Conservation (phyloP, 176 grass and related monocot genomes). For the barley (Hordeum vulgare) region MorexV3_pseudomolecules_assembly NC_058518.1:500966169-500966668, state of each 20-base stretch:
- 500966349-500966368: neutral
- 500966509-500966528: neutral
- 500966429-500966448: neutral
- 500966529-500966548: neutral
- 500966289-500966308: conserved; percentile 27
- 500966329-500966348: neutral
- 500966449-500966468: conserved; percentile 21
- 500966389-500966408: neutral
- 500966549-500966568: neutral
- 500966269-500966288: neutral
- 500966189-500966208: too few species aligned
- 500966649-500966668: conserved; percentile 36
- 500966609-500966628: conserved; percentile 10
- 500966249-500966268: neutral
- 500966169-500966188: neutral
- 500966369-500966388: neutral
- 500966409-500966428: neutral
- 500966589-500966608: conserved; percentile 21
- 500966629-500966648: neutral
- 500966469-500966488: conserved; percentile 6
- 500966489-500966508: neutral
- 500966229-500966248: neutral
- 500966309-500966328: conserved; percentile 25
- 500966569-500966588: too few species aligned
- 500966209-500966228: too few species aligned